Base-by-base conservation (phyloP, 2,329 filamentous ascomycete genomes). In the Teratosphaeria destructans region DNA sequence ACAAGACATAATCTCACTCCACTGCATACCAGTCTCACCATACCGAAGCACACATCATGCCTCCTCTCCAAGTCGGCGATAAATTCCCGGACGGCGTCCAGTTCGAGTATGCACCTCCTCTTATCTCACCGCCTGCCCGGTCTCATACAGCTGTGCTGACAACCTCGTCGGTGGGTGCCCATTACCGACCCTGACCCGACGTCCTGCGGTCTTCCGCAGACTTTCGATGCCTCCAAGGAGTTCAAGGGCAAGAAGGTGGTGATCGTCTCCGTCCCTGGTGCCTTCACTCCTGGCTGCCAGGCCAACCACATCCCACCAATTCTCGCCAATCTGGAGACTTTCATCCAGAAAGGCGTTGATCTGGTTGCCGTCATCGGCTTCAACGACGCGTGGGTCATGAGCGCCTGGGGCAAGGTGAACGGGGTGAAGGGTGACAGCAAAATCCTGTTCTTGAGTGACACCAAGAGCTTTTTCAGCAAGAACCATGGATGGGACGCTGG, bases 251-350 rank as follows among this genome's bases (percentile, higher is more conserved):
- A 88, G 79, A 88, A 87, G 73, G 85, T 88, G 63, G 82, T 89
- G 60, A 76, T 89, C 63, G 84, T 89, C 75, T 80, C 83, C 60
- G 82, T 88, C 35, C 86, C 86, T 29, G 85, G 85, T 78, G 66
- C 66, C 68, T 95, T 95, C 82, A 95, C 90, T 52, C 90, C 90
- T 32, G 88, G 88, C 68, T 95, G 91, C 84, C 87, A 89, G 67
- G 87, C 84, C 70, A 81, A 82, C 74, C 90, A 95, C 79, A 79
- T 95, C 62, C 88, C 89, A 62, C 87, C 87, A 63, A 95, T 90
- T 82, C 83, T 93, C 68, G 76, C 83, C 74, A 86, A 89, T 73
- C 77, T 86, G 66, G 78, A 83, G 57, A 79, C 86, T 71, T 80
- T 95, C 75, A 86, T 85, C 78, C 78, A 78, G 72, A 93, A 93